Percentiles rank a stretch among this genome's conserved stretches.
These are phyloP conservation scores for Penicillium verhagenii DNA, from an alignment of 495 filamentous ascomycete species.

Conservation along the genomic window DNA sequence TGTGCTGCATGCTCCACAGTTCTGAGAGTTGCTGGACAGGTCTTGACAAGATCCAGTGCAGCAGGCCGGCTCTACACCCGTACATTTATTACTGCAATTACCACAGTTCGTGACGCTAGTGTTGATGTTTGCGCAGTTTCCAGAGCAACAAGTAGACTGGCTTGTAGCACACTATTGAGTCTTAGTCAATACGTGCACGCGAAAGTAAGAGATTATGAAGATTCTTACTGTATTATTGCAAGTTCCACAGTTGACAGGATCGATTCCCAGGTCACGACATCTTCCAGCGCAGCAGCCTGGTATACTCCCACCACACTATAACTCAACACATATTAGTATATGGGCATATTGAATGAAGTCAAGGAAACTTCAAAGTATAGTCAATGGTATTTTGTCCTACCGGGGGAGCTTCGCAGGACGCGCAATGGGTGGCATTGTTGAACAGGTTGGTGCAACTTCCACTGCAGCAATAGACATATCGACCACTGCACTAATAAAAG, in stretches of 20 bases:
- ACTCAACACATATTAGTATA: background rate
- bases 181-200: background rate
- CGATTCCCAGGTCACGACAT: conserved; percentile 2
- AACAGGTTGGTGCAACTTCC: conserved; percentile 2
- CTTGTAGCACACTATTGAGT: background rate
- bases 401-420: conserved; percentile 7
- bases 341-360: too few species aligned
- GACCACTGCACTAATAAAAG: background rate
- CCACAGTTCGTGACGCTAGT: conserved; percentile 2
- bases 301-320: conserved; percentile 1
- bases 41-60: background rate
- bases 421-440: conserved; percentile 3
- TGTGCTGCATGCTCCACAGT: background rate
- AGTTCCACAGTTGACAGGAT: conserved; percentile 2
- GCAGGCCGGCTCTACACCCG: background rate
- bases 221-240: conserved; percentile 4
- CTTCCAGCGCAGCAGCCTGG: conserved; percentile 8
- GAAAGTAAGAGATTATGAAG: background rate
- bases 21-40: background rate
- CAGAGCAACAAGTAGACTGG: conserved; percentile 2
- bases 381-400: background rate
- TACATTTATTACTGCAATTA: background rate
- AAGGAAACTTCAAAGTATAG: background rate
- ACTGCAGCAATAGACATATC: conserved; percentile 3
- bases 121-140: conserved; percentile 4